Evolutionary conservation across 2,329 filamentous ascomycete species (phyloP), one percentile per base, ranked within the genome.

Genomic region (Penicillium sp.): DNA sequence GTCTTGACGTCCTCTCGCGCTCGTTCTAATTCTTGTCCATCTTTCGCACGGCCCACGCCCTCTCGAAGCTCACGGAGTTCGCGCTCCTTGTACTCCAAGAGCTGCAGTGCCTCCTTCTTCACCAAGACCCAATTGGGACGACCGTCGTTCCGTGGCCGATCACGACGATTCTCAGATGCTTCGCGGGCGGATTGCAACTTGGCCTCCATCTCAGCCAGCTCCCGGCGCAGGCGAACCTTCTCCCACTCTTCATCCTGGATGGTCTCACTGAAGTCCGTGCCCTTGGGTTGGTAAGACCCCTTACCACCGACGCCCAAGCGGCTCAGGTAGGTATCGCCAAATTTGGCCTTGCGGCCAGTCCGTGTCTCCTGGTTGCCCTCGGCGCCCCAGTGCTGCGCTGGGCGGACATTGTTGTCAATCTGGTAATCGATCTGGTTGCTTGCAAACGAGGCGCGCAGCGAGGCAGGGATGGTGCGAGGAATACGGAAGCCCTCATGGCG

Each of bases 361-460:
- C 80, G 73, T 0, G 91, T 96, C 56, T 81, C 80, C 44, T 94
- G 88, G 64, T 90, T 87, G 41, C 84, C 81, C 54, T 85, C 66
- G n/a, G 82, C 80, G 2, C 87, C 89, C 86, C 90, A 95, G 61
- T 85, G 83, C 52, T 86, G 86, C 35, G 81, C 76, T 2, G 82
- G 82, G 53, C 86, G 39, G 9, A 18, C 33, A 24, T 43, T 81
- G 62, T 86, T 85, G 68, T 94, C 89, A 51, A 97, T 68, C 64
- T 95, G 88, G 73, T 97, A 98, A 72, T 96, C 90, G 66, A 98
- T 97, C 68, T 95, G 83, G 66, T 94, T 95, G 65, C 89, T 86
- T 73, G 98, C 91, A 64, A 98, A 98, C 50, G 85, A 91, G 28
- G 89, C 78, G 35, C 93, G 84, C 36, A 98, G 80, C n/a, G 87